phyloP scores from a whole-genome alignment of 2,329 filamentous ascomycete genomes.

The Fusarium staphyleae region DNA sequence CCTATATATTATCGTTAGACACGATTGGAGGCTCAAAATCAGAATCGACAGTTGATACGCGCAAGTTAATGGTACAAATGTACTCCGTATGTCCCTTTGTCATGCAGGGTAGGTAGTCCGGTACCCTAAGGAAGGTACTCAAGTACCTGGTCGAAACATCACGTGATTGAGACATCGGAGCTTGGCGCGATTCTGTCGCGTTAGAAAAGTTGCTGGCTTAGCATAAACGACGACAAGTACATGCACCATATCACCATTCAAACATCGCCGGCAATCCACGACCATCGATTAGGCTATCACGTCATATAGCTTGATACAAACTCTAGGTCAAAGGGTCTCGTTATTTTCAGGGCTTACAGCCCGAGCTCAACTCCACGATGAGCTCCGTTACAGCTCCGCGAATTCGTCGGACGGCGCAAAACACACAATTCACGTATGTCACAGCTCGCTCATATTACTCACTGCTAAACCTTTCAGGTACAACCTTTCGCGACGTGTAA shows the following conservation, averaged over 20 bases:
- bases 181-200: constrained; percentile 40
- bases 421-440: constrained; percentile 57
- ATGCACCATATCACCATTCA: constrained; percentile 9
- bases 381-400: constrained; percentile 47
- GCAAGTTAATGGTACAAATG: too few relatives aligned
- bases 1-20: too few relatives aligned
- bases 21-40: too few relatives aligned
- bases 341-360: constrained; percentile 31
- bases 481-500: constrained; percentile 63
- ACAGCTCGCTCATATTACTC: background rate
- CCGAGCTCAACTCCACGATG: constrained; percentile 42
- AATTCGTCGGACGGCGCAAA: constrained; percentile 57
- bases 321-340: background rate
- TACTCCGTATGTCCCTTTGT: too few relatives aligned
- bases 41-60: too few relatives aligned
- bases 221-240: constrained; percentile 7
- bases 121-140: too few relatives aligned
- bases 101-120: background rate
- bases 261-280: background rate
- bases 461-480: constrained; percentile 54
- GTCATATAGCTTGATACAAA: background rate
- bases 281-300: background rate
- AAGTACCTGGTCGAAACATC: too few relatives aligned
- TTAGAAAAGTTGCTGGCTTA: constrained; percentile 38
- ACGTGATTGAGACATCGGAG: constrained; percentile 31